Evolutionary conservation across 2,329 filamentous ascomycete genomes (phyloP), one percentile per base, ranked within the genome.

Genomic region (Cercospora berteroae): DNA sequence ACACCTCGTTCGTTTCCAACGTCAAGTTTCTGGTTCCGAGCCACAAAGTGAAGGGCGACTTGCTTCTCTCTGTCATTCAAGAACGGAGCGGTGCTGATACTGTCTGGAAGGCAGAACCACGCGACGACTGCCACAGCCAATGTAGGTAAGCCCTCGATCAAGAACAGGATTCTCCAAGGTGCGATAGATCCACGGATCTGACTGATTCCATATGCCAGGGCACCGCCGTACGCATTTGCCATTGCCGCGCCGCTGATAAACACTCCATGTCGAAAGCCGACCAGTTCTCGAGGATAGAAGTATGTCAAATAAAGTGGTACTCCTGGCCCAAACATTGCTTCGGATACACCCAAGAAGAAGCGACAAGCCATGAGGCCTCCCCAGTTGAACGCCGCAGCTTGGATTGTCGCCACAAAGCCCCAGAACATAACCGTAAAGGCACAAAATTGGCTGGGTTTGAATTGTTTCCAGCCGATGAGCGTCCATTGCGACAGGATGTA

Each of bases 221-320:
- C 88, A 2, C 89, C 89, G 0, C 92, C 91, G 76, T 96, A 94
- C 1, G 89, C 89, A 50, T 92, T 95, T 1, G 93, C 92, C 4
- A 96, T 84, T 1, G 89, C 88, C 0, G 88, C 88, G 3, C 80
- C 80, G 10, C 75, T 75, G 25, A 82, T 68, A 69, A 88, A 89
- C 23, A 88, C 74, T 2, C 86, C 86, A 61, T 83, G 83, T 3
- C 86, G 80, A 31, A 87, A 79, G 33, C 86, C 86, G 12, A 88
- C 77, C 70, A 86, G 85, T 39, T 85, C 80, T 13, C 87, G 80
- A 7, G 85, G 81, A 72, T 89, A 89, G 78, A 88, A 89, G 72
- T 87, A 85, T 0, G 86, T 88, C n/a, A 89, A 77, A 68, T 87
- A 89, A 67, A 88, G 87, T 0, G 87, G 87, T 0, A 89, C 83